Evolutionary conservation across 805 yeast species (phyloP), one percentile per base, ranked within the genome.

Genomic region (Trichomonascus vanleenenianus): DNA sequence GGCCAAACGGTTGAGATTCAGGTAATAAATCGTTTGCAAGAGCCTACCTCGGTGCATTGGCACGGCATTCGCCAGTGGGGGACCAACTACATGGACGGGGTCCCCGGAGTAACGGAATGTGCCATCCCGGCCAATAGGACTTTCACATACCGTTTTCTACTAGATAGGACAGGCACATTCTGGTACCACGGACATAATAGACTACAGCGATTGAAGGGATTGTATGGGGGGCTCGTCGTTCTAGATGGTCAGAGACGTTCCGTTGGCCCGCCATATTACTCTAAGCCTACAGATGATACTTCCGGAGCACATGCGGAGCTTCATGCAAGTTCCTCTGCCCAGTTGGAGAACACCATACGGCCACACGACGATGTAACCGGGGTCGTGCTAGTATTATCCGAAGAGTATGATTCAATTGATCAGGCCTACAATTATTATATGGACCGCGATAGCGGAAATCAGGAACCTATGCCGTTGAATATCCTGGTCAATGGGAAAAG

Each of bases 181-280:
- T 76, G 81, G 81, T 76, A 74, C 55, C 81, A 76, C 50, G 67
- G 78, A 2, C 81, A 76, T 45, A 61, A 59, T 42, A 56, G 65
- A 3, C 70, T 71, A 1, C 76, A 75, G 51, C 63, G 70, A 40
- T 63, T 71, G 31, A 75, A 73, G 48, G 79, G 80, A 1, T 53
- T 76, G 3, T 61, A 66, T 25, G 81, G 79, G 8, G 69, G 71
- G 2, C 55, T 76, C 19, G 64, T 73, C 30, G 59, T 71, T 3
- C 71, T 68, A 37, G 70, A 71, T 1, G 49, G 52, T 9, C 53
- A 47, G 2, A 66, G 66, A 40, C 47, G 53, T 12, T 14, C 25
- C 39, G 12, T 16, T 20, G 25, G n/a, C 25, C 40, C 40, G 8
- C 12, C 4, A 30, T 15, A n/a, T n/a, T n/a, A n/a, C n/a, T n/a